phyloP scores from a whole-genome alignment of 1,284 basidiomycete species.

The Vanrija sp. region DNA sequence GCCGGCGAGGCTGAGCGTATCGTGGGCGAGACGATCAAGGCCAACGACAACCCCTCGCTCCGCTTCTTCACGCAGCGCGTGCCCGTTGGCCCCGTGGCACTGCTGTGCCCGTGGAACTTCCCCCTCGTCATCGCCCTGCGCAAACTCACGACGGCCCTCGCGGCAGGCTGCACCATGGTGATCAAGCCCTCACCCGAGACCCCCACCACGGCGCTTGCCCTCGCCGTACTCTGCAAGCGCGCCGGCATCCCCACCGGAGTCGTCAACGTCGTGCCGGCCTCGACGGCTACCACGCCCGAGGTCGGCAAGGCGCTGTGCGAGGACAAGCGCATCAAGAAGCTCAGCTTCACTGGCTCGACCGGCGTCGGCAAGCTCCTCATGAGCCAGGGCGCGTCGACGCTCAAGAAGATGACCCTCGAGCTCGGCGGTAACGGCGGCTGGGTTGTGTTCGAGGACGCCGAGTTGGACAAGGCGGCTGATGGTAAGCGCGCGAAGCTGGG shows the following conservation, averaged over 20 bases:
- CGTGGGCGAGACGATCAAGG: constrained; percentile 58
- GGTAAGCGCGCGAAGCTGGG: constrained; percentile 1
- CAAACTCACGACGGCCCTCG: constrained; percentile 80
- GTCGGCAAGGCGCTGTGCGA: constrained; percentile 29
- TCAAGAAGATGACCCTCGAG: constrained; percentile 47
- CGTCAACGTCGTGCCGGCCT: constrained; percentile 75
- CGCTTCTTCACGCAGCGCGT: constrained; percentile 46
- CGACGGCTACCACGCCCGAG: constrained; percentile 52
- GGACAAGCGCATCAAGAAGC: constrained; percentile 55
- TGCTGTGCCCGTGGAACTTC: constrained; percentile 62
- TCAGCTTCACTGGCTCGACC: constrained; percentile 85
- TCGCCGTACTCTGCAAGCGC: constrained; percentile 28
- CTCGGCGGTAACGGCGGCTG: constrained; percentile 46
- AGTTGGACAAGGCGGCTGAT: constrained; percentile 38
- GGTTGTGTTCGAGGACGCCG: constrained; percentile 47
- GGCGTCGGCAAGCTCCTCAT: constrained; percentile 37
- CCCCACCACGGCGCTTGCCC: constrained; percentile 75
- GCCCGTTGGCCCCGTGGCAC: constrained; percentile 61
- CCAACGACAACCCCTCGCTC: constrained; percentile 16
- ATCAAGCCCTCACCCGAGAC: constrained; percentile 77
- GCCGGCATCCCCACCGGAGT: constrained; percentile 81
- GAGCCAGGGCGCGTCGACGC: constrained; percentile 36
- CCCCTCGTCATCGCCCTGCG: constrained; percentile 72
- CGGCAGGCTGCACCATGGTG: constrained; percentile 51
- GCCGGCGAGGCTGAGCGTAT: constrained; percentile 69